A percentile compares a stretch with the other conserved stretches of the same genome.
These are phyloP conservation scores for Ailanthus altissimus DNA, from an alignment of 345 rosid species.

Conservation along the genomic window DNA sequence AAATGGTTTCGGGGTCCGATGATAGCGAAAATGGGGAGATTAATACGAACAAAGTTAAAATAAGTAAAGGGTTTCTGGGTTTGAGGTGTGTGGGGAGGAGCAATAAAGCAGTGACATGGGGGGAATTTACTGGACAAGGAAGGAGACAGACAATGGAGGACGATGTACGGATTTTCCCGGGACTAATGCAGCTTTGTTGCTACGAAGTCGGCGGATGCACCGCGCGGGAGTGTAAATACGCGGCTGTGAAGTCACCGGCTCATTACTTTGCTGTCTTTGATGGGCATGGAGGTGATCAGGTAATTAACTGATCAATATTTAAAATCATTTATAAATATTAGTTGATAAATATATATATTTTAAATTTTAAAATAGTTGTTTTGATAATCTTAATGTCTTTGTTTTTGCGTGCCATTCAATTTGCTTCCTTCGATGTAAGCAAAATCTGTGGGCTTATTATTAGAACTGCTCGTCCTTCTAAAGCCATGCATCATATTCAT, in stretches of 20 bases:
- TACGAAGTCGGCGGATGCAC: constrained; percentile 16
- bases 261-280: constrained; percentile 22
- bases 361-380: not conserved
- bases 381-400: not conserved
- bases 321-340: not conserved
- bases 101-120: constrained; percentile 6
- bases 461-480: not conserved
- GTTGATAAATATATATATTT: not conserved
- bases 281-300: constrained; percentile 24
- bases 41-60: too few relatives aligned
- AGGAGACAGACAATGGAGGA: constrained; percentile 20
- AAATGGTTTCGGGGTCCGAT: too few relatives aligned
- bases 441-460: not conserved
- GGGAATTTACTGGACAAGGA: not conserved
- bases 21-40: not conserved
- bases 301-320: not conserved
- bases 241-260: constrained; percentile 5
- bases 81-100: constrained; percentile 21
- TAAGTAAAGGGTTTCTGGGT: not conserved
- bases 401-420: not conserved
- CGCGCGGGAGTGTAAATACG: constrained; percentile 15
- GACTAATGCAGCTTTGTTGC: constrained; percentile 10
- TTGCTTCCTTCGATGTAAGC: not conserved
- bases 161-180: not conserved
- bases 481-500: not conserved